Conservation (phyloP, 2,329 filamentous ascomycete species). For the Fusarium fujikuroi region DNA sequence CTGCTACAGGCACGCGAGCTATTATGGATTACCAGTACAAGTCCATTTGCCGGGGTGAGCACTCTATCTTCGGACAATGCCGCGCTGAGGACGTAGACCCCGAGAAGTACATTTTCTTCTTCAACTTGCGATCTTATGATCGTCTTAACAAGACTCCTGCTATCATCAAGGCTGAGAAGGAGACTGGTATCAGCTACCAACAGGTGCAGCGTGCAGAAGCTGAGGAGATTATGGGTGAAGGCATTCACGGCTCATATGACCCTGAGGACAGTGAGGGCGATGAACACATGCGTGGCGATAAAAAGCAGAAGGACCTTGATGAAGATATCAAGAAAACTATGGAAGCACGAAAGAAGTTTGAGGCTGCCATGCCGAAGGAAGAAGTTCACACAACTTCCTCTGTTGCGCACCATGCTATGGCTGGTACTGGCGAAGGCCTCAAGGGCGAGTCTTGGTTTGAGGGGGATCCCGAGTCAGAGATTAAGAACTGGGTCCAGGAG, state of each 20-base stretch:
- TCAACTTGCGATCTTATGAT: conserved; percentile 94
- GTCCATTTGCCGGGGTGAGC: conserved; percentile 88
- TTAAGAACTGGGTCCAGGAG: conserved; percentile 91
- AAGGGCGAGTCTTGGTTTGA: conserved; percentile 82
- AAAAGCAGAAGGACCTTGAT: conserved; percentile 51
- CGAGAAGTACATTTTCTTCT: conserved; percentile 85
- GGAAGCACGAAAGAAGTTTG: conserved; percentile 64
- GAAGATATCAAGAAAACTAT: conserved; percentile 51
- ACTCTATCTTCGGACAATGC: conserved; percentile 89
- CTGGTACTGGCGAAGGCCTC: conserved; percentile 62
- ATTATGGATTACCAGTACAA: conserved; percentile 99
- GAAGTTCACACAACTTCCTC: conserved; percentile 53
- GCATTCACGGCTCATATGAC: conserved; percentile 70
- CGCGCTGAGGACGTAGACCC: conserved; percentile 79
- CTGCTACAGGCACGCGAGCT: conserved; percentile 85
- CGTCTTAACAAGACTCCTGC: conserved; percentile 84
- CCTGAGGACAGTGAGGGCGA: conserved; percentile 57
- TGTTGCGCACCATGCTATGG: conserved; percentile 85
- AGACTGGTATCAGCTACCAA: conserved; percentile 84
- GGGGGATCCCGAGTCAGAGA: conserved; percentile 75
- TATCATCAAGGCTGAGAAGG: conserved; percentile 79
- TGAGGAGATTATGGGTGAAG: conserved; percentile 84
- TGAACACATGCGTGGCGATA: conserved; percentile 58
- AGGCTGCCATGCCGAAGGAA: conserved; percentile 56
- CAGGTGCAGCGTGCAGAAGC: conserved; percentile 89